Conservation (phyloP, 345 rosid genomes). For the Gossypium bickii region DNA sequence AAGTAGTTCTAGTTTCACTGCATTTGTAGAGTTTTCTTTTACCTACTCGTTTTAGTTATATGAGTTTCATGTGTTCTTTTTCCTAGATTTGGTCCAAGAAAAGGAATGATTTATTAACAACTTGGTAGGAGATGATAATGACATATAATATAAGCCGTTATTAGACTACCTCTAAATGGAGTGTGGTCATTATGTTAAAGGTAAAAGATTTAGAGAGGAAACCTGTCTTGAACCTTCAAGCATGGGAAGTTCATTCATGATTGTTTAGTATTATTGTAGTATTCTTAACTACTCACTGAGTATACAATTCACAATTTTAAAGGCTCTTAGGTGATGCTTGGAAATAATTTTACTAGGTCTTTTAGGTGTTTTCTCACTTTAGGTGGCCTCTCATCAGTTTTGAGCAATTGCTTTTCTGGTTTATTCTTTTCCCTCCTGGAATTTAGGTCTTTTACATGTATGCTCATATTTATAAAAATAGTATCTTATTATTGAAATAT, state of each 20-base stretch:
- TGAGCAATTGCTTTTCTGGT: not conserved
- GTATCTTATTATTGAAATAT: not conserved
- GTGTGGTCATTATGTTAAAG: not conserved
- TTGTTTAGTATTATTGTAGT: not conserved
- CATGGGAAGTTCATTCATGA: not conserved
- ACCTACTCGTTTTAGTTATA: not conserved
- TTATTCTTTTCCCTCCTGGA: not conserved
- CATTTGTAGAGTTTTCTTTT: slow-evolving; percentile 8
- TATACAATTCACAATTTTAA: not conserved
- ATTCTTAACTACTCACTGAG: not conserved
- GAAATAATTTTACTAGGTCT: not conserved
- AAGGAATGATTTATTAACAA: slow-evolving; percentile 22
- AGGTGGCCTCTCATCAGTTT: not conserved
- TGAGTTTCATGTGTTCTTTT: not conserved
- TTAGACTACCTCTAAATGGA: not conserved
- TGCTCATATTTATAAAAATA: not conserved
- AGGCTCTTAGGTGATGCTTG: slow-evolving; percentile 8
- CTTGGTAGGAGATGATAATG: not conserved
- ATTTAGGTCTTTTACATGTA: not conserved
- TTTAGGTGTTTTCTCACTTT: not conserved
- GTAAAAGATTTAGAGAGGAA: not conserved
- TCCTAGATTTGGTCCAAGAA: slow-evolving; percentile 3
- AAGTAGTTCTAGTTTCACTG: slow-evolving; percentile 3
- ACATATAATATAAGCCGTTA: slow-evolving; percentile 20
- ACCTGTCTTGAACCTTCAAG: not conserved